Conservation (phyloP, 805 yeast species). For the Candida xyloterini region DNA sequence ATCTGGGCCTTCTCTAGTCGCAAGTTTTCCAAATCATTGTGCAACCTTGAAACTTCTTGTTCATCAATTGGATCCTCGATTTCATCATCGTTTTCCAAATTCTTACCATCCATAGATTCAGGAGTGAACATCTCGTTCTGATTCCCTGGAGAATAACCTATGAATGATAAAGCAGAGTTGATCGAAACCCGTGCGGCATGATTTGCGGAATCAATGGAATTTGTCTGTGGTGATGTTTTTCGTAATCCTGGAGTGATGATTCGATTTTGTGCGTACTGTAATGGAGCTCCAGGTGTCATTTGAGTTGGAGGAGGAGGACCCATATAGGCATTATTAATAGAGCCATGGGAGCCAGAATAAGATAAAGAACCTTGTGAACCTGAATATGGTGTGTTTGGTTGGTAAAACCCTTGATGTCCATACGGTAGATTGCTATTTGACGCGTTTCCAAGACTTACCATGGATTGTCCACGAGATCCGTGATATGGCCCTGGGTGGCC, state of each 20-base stretch:
- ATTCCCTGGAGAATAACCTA: constrained; percentile 19
- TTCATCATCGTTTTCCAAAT: constrained; percentile 10
- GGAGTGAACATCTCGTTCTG: constrained; percentile 15
- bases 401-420: constrained; percentile 1
- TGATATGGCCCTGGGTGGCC: not conserved
- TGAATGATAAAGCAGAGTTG: constrained; percentile 24
- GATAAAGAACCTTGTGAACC: constrained; percentile 1
- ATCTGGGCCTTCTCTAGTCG: constrained; percentile 16
- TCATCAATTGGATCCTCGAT: constrained; percentile 11
- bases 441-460: constrained; percentile 7
- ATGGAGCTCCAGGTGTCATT: constrained; percentile 5
- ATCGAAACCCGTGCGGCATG: constrained; percentile 25
- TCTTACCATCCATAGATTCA: constrained; percentile 17
- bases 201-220: constrained; percentile 4
- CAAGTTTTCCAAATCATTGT: constrained; percentile 11
- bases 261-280: constrained; percentile 11
- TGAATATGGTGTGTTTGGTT: constrained; percentile 1
- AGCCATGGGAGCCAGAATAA: constrained; percentile 3
- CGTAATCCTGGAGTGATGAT: constrained; percentile 26
- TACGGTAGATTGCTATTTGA: constrained; percentile 4
- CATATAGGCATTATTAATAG: constrained; percentile 3
- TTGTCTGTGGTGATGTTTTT: constrained; percentile 10
- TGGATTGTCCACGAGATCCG: constrained; percentile 2
- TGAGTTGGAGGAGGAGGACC: constrained; percentile 7
- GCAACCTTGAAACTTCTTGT: constrained; percentile 12